Percentiles rank a stretch among this genome's conserved stretches.
Conservation (phyloP, 805 yeast genomes). For the Suhomyces sp. region DNA sequence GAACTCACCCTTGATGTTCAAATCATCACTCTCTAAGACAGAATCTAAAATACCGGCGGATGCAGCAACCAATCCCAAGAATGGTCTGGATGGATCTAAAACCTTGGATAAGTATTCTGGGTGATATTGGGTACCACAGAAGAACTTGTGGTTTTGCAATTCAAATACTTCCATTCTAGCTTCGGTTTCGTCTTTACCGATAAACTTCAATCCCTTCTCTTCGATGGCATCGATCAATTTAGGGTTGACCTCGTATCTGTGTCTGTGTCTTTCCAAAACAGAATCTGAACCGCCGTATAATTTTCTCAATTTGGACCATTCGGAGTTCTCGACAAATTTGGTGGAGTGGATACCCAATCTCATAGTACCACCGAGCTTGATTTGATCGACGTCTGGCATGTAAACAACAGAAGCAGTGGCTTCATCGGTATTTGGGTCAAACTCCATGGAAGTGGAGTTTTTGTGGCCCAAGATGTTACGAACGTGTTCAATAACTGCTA, state of each 20-base stretch:
- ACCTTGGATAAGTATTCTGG: conserved; percentile 98
- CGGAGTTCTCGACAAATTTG: conserved; percentile 64
- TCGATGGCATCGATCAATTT: conserved; percentile 69
- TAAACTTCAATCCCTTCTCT: conserved; percentile 74
- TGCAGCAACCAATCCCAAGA: conserved; percentile 95
- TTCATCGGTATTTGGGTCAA: conserved; percentile 60
- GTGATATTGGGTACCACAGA: conserved; percentile 94
- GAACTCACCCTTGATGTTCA: conserved; percentile 44
- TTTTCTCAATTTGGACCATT: conserved; percentile 67
- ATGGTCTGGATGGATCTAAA: conserved; percentile 93
- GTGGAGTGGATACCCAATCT: conserved; percentile 94
- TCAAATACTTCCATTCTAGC: conserved; percentile 94
- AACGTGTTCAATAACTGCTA: conserved; percentile 92
- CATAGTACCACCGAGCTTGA: conserved; percentile 98
- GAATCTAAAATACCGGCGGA: conserved; percentile 77
- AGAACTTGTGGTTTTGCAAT: conserved; percentile 82
- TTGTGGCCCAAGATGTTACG: conserved; percentile 71
- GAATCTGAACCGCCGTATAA: conserved; percentile 69
- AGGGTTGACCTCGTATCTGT: conserved; percentile 96
- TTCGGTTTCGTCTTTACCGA: conserved; percentile 89
- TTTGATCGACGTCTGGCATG: conserved; percentile 98
- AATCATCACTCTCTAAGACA: conserved; percentile 48
- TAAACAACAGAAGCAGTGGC: conserved; percentile 77
- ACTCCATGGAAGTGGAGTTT: conserved; percentile 79
- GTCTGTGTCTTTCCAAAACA: conserved; percentile 95